These are phyloP conservation scores for Phytophthora citricola DNA, from an alignment of 352 stramenopile species.

Conservation along the genomic window DNA sequence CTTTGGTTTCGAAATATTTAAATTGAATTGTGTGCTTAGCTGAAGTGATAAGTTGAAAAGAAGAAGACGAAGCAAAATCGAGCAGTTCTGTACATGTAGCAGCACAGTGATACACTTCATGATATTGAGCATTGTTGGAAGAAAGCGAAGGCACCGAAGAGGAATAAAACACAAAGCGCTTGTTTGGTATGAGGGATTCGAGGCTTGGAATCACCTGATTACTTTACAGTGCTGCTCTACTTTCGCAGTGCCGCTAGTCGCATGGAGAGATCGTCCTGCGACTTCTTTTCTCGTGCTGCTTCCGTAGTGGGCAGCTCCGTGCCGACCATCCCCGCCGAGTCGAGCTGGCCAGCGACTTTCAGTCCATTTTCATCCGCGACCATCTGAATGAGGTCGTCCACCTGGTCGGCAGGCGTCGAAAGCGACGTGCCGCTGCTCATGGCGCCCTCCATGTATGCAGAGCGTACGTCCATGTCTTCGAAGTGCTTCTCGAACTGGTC, in stretches of 20 bases:
- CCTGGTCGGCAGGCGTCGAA: conserved; percentile 96
- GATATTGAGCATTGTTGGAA: too few relatives aligned
- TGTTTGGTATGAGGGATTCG: background rate
- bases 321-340: conserved; percentile 91
- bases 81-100: too few relatives aligned
- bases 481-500: conserved; percentile 99
- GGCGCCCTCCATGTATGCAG: conserved; percentile 97
- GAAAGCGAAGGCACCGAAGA: too few relatives aligned
- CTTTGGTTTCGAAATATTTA: too few relatives aligned
- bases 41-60: too few relatives aligned
- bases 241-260: conserved; percentile 83
- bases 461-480: conserved; percentile 98
- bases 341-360: conserved; percentile 93
- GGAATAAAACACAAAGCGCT: too few relatives aligned
- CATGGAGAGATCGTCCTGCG: conserved; percentile 84
- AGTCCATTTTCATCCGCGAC: conserved; percentile 98
- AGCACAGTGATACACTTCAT: too few relatives aligned
- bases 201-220: conserved; percentile 2
- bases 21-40: too few relatives aligned
- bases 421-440: conserved; percentile 97
- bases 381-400: conserved; percentile 98
- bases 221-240: conserved; percentile 21
- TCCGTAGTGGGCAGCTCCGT: conserved; percentile 69
- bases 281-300: conserved; percentile 79
- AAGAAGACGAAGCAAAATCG: too few relatives aligned